Conservation (phyloP, 2,329 filamentous ascomycete species). For the Didymella keratinophila region DNA sequence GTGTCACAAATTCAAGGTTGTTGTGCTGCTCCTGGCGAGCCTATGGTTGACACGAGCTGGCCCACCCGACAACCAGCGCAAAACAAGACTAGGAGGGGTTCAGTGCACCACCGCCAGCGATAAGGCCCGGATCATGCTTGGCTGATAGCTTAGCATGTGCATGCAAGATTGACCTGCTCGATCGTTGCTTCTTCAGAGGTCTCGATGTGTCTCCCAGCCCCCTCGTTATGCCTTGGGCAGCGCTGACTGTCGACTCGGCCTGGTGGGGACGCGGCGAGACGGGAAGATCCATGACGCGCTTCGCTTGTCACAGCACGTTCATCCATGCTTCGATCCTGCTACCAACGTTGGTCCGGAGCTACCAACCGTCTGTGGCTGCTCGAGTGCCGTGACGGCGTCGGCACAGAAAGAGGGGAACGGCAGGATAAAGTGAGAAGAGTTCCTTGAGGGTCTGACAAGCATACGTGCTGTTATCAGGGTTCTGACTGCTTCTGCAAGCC, state of each 20-base stretch:
- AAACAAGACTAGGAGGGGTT: conserved; percentile 9
- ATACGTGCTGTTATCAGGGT: background rate
- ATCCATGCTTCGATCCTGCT: conserved; percentile 18
- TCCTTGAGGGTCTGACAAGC: background rate
- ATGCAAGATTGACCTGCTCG: background rate
- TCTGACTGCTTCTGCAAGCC: background rate
- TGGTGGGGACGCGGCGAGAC: conserved; percentile 1
- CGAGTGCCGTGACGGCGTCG: background rate
- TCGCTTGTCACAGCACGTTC: conserved; percentile 11
- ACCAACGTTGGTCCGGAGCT: background rate
- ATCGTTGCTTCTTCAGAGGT: background rate
- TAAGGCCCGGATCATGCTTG: conserved; percentile 8
- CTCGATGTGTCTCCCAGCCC: conserved; percentile 5
- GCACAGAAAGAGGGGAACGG: background rate
- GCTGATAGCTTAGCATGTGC: background rate
- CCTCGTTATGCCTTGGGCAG: conserved; percentile 6
- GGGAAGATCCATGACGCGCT: conserved; percentile 11
- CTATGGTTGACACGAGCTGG: conserved; percentile 7
- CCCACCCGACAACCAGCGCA: conserved; percentile 8
- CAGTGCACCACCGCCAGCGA: background rate
- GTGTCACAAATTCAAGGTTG: conserved; percentile 16
- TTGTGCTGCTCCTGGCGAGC: conserved; percentile 15
- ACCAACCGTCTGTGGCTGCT: background rate
- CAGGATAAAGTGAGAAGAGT: background rate
- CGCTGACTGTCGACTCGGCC: background rate